Evolutionary conservation across 768 basidiomycete genomes (phyloP).

Genomic region (Mrakia blollopis): DNA sequence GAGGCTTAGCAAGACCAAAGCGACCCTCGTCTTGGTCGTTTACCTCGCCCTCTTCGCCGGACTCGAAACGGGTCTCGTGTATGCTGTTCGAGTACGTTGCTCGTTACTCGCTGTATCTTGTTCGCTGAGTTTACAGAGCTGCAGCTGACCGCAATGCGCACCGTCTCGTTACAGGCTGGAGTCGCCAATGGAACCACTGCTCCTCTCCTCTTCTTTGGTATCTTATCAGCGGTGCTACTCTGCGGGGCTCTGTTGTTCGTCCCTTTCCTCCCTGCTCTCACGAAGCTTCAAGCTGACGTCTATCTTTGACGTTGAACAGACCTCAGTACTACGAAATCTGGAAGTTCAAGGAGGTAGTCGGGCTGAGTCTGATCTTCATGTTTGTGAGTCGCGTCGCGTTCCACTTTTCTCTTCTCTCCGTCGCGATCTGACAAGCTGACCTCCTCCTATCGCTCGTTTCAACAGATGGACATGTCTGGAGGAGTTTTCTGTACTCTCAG

Average conservation of each 20-base stretch:
- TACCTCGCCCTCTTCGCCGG: conserved; percentile 53
- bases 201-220: conserved; percentile 57
- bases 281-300: background rate
- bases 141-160: background rate
- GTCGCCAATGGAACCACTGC: conserved; percentile 45
- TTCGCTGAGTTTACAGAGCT: background rate
- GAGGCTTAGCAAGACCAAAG: conserved; percentile 44
- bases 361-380: conserved; percentile 68
- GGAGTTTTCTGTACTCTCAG: conserved; percentile 66
- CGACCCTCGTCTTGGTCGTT: conserved; percentile 46
- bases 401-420: background rate
- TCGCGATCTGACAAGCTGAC: background rate
- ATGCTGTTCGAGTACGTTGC: conserved; percentile 51
- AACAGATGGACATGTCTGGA: conserved; percentile 56
- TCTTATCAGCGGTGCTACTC: conserved; percentile 58
- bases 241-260: conserved; percentile 51
- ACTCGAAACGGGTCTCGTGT: conserved; percentile 59
- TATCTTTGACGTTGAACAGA: conserved; percentile 39
- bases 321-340: conserved; percentile 76
- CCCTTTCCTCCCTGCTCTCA: background rate
- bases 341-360: conserved; percentile 51
- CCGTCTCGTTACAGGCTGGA: conserved; percentile 43
- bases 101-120: background rate
- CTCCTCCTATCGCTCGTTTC: background rate
- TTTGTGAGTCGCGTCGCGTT: conserved; percentile 42